Conservation (phyloP, 129 eudicot genomes). For the Ambrosia artemisiifolia region DNA sequence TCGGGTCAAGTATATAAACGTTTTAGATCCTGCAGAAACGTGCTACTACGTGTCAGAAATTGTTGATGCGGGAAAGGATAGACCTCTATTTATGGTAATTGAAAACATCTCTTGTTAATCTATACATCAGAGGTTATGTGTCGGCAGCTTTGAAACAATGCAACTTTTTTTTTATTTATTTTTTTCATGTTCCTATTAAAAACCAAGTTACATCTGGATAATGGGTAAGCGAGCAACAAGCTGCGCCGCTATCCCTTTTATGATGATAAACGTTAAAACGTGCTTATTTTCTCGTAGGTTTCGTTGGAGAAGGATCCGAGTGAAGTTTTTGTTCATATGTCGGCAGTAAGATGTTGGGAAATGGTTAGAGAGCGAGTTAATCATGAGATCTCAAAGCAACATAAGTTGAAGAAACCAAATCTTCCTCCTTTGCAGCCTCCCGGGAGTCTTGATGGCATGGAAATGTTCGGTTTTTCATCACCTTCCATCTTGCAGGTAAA, state of each 20-base stretch:
- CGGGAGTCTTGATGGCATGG: constrained; percentile 92
- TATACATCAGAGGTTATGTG: too few relatives aligned
- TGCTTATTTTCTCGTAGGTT: constrained; percentile 50
- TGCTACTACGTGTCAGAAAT: constrained; percentile 84
- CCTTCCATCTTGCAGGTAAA: constrained; percentile 85
- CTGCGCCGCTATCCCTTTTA: too few relatives aligned
- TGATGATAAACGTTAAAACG: too few relatives aligned
- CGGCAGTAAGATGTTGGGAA: constrained; percentile 90
- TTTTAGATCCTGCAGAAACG: constrained; percentile 68
- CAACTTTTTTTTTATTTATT: too few relatives aligned
- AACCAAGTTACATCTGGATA: too few relatives aligned
- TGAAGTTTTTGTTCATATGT: constrained; percentile 74
- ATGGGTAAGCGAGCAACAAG: too few relatives aligned
- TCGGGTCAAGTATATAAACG: constrained; percentile 84
- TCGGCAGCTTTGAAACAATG: too few relatives aligned
- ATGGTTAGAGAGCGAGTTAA: constrained; percentile 89
- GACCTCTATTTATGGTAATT: constrained; percentile 86
- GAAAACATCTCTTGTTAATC: neutral
- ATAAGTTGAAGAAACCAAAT: constrained; percentile 56
- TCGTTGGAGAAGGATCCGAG: constrained; percentile 62
- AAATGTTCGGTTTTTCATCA: constrained; percentile 93
- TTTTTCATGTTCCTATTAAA: too few relatives aligned
- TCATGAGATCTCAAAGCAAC: constrained; percentile 68
- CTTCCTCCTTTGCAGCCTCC: constrained; percentile 98
- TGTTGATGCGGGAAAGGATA: constrained; percentile 67